Conservation (phyloP, 768 basidiomycete species). For the Suillus fuscotomentosus region DNA sequence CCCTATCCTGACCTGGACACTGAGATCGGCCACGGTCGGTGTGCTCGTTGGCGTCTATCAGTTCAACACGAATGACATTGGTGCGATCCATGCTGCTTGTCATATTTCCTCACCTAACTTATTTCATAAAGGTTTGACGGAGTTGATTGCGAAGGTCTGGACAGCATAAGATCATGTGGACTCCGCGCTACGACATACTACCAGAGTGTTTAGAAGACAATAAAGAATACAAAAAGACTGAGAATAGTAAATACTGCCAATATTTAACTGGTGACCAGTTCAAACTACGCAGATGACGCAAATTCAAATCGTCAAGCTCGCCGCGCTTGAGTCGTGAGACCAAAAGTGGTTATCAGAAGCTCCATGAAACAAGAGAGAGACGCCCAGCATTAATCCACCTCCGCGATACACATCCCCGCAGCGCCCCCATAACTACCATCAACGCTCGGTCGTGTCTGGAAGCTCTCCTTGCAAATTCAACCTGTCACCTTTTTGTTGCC, state of each 20-base stretch:
- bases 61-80: constrained; percentile 98
- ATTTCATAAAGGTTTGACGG: constrained; percentile 65
- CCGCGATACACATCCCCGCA: constrained; percentile 36
- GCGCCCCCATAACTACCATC: constrained; percentile 36
- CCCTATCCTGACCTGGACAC: constrained; percentile 65
- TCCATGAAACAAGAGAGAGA: too few species aligned
- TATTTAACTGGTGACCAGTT: not conserved
- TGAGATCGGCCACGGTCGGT: constrained; percentile 76
- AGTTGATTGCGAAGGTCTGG: constrained; percentile 84
- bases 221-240: not conserved
- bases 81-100: constrained; percentile 46
- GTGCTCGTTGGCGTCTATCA: constrained; percentile 91
- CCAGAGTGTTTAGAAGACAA: not conserved
- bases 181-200: not conserved
- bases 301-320: not conserved
- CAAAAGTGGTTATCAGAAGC: not conserved
- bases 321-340: too few species aligned
- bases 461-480: constrained; percentile 68
- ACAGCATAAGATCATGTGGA: constrained; percentile 49
- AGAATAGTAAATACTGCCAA: not conserved
- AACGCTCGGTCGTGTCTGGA: constrained; percentile 74
- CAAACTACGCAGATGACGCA: not conserved
- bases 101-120: constrained; percentile 1
- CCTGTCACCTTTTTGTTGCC: constrained; percentile 37
- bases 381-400: constrained; percentile 44